These are phyloP conservation scores for Epichloe glyceriae DNA, from an alignment of 2,329 filamentous ascomycete genomes.

Conservation along the genomic window DNA sequence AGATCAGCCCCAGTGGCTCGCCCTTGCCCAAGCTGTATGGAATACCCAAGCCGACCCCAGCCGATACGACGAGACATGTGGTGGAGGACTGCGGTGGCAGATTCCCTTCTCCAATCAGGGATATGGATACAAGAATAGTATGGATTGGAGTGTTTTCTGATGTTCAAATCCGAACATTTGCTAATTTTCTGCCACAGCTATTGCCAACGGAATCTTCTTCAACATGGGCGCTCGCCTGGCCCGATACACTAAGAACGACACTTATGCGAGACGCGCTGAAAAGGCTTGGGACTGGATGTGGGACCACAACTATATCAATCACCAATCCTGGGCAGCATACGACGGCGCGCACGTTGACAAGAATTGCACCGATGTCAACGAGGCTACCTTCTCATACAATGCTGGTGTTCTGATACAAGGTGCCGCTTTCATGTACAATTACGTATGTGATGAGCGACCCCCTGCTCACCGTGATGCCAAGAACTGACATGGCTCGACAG, in stretches of 20 bases:
- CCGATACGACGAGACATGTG: conserved; percentile 52
- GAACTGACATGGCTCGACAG: conserved; percentile 17
- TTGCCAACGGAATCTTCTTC: conserved; percentile 52
- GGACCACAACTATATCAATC: conserved; percentile 43
- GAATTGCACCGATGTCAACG: conserved; percentile 49
- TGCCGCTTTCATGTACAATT: conserved; percentile 56
- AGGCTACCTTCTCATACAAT: conserved; percentile 55
- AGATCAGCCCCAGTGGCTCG: conserved; percentile 45
- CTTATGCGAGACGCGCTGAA: conserved; percentile 50
- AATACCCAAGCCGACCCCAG: conserved; percentile 45
- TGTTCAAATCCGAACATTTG: not conserved
- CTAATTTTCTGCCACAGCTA: conserved; percentile 22
- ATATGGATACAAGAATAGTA: conserved; percentile 62
- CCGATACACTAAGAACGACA: conserved; percentile 53
- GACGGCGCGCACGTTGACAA: conserved; percentile 46
- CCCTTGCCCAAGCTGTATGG: conserved; percentile 57
- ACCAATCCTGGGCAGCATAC: conserved; percentile 46
- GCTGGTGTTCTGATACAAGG: conserved; percentile 50
- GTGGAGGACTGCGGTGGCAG: conserved; percentile 65
- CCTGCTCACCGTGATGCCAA: not conserved
- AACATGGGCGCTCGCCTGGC: conserved; percentile 57
- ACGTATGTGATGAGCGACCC: conserved; percentile 22
- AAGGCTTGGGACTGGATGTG: conserved; percentile 51
- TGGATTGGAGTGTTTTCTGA: conserved; percentile 6
- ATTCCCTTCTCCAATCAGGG: conserved; percentile 62